Conservation (phyloP, 2,329 filamentous ascomycete species). For the Aspergillus transmontanensis region DNA sequence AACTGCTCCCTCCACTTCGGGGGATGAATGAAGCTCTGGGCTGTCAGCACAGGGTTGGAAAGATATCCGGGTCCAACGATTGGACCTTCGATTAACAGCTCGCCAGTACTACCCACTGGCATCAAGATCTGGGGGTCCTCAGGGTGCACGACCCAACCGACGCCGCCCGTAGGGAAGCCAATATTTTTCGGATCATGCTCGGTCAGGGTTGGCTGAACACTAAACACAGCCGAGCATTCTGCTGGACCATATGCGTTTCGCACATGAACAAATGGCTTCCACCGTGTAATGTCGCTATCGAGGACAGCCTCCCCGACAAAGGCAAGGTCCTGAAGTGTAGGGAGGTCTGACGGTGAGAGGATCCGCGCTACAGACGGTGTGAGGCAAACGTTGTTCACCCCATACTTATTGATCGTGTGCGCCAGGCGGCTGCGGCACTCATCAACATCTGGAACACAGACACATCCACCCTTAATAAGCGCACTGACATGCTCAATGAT, state of each 20-base stretch:
- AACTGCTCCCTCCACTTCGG: background rate
- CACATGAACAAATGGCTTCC: background rate
- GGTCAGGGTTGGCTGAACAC: too few species aligned
- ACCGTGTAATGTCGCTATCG: background rate
- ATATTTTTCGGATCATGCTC: background rate
- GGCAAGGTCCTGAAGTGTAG: background rate
- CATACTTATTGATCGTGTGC: background rate
- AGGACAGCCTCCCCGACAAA: background rate
- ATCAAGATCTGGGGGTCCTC: background rate
- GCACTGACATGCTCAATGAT: background rate
- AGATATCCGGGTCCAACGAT: background rate
- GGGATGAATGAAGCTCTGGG: background rate
- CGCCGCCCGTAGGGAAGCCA: background rate
- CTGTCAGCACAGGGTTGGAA: background rate
- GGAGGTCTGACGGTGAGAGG: background rate
- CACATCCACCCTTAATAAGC: background rate
- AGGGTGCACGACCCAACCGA: background rate
- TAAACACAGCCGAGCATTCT: background rate
- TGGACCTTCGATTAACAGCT: background rate
- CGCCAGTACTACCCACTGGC: background rate
- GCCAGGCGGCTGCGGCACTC: background rate
- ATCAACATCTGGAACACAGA: background rate
- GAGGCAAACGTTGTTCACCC: background rate
- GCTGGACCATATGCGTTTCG: background rate
- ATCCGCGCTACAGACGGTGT: background rate